A percentile compares a stretch with the other conserved stretches of the same genome.
These are phyloP conservation scores for Shiraia sp. DNA, from an alignment of 2,329 filamentous ascomycete genomes.

Conservation along the genomic window DNA sequence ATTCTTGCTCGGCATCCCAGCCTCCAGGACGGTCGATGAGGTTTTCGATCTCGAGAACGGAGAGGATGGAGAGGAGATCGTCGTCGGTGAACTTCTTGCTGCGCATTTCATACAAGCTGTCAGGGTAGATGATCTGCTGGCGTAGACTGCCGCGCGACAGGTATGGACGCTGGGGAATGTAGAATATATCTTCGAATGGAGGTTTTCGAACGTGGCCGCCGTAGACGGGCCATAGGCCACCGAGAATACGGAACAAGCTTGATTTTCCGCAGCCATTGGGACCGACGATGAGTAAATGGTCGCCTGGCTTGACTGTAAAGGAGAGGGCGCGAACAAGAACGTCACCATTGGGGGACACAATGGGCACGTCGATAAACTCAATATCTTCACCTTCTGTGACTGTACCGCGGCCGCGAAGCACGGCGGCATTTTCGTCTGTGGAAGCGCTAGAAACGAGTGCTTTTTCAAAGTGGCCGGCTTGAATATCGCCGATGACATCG, in stretches of 20 bases:
- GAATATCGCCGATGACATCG: slow-evolving; percentile 92
- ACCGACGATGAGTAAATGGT: slow-evolving; percentile 91
- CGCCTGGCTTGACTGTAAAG: slow-evolving; percentile 82
- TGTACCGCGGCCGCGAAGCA: slow-evolving; percentile 79
- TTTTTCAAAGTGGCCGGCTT: slow-evolving; percentile 90
- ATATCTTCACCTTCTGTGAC: slow-evolving; percentile 83
- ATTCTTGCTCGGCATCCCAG: slow-evolving; percentile 95
- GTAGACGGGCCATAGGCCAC: slow-evolving; percentile 96
- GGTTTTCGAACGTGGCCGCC: slow-evolving; percentile 92
- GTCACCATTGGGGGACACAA: slow-evolving; percentile 95
- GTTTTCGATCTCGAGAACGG: slow-evolving; percentile 78
- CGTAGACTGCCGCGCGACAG: slow-evolving; percentile 88
- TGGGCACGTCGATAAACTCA: slow-evolving; percentile 85
- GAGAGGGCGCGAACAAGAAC: slow-evolving; percentile 84
- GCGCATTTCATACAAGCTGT: slow-evolving; percentile 84
- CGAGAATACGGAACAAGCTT: slow-evolving; percentile 92
- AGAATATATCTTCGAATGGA: slow-evolving; percentile 91
- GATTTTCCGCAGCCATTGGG: slow-evolving; percentile 98
- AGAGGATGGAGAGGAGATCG: slow-evolving; percentile 77
- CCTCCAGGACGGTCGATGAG: slow-evolving; percentile 79
- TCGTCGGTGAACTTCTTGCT: slow-evolving; percentile 79
- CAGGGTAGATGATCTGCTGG: slow-evolving; percentile 96
- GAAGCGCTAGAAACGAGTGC: slow-evolving; percentile 89
- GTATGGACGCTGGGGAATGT: slow-evolving; percentile 95
- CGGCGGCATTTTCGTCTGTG: slow-evolving; percentile 78